Conservation (phyloP, 1,139 yeast genomes). For the Nakaseomyces sp. region DNA sequence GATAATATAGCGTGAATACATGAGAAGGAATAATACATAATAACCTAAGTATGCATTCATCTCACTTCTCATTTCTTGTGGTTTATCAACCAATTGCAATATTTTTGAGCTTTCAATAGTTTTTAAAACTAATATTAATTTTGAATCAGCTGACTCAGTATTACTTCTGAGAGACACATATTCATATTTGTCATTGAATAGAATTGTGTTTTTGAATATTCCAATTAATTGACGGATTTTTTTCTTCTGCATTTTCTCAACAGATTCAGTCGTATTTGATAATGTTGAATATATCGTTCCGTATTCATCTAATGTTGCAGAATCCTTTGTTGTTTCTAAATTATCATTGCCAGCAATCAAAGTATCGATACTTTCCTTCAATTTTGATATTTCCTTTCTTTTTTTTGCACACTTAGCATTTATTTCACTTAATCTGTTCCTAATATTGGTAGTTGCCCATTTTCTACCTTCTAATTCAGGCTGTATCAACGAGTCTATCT, state of each 20-base stretch:
- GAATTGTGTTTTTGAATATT: slow-evolving; percentile 13
- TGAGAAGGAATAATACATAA: slow-evolving; percentile 21
- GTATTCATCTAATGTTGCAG: slow-evolving; percentile 19
- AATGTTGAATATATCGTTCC: slow-evolving; percentile 23
- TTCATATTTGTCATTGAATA: slow-evolving; percentile 12
- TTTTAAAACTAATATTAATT: background rate
- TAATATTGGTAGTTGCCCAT: background rate
- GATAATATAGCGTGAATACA: slow-evolving; percentile 18
- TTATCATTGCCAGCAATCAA: background rate
- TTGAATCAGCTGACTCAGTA: background rate
- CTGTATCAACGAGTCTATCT: background rate
- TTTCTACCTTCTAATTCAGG: background rate
- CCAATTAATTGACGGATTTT: slow-evolving; percentile 18
- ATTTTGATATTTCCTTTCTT: background rate
- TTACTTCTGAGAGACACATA: slow-evolving; percentile 7
- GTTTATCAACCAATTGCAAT: background rate
- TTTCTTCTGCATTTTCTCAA: slow-evolving; percentile 15
- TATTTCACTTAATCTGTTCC: background rate
- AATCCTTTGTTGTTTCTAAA: background rate
- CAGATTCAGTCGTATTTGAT: slow-evolving; percentile 15
- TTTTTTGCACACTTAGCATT: background rate
- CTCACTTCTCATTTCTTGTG: slow-evolving; percentile 1
- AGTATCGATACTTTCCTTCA: background rate
- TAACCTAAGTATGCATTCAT: slow-evolving; percentile 24
- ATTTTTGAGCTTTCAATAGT: background rate